Percentiles rank a stretch among this genome's conserved stretches.
phyloP scores from a whole-genome alignment of 805 yeast species.

The Candida sakaeoensis region DNA sequence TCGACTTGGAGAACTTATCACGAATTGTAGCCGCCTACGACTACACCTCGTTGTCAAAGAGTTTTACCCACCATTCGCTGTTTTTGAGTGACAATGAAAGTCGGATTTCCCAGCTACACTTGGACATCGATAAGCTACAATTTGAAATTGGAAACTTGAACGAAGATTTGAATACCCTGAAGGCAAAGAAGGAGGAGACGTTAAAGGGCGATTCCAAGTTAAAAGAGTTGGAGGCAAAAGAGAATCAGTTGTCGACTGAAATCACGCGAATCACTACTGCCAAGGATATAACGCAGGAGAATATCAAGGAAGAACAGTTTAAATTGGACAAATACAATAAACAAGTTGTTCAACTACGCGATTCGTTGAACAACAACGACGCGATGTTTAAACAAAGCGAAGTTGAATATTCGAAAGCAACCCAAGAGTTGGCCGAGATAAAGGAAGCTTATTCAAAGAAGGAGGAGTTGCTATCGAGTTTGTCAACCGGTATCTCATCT shows the following conservation, averaged over 20 bases:
- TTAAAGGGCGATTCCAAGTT: constrained; percentile 56
- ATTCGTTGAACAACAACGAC: constrained; percentile 30
- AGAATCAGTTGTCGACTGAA: constrained; percentile 55
- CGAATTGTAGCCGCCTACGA: constrained; percentile 77
- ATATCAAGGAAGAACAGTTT: constrained; percentile 49
- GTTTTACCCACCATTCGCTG: constrained; percentile 42
- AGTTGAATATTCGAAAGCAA: constrained; percentile 41
- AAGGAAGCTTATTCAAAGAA: constrained; percentile 52
- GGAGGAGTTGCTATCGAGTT: constrained; percentile 75
- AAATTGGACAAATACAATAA: constrained; percentile 29
- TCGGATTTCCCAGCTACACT: constrained; percentile 38
- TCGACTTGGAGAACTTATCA: constrained; percentile 71
- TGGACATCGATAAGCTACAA: constrained; percentile 42
- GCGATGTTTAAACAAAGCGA: constrained; percentile 41
- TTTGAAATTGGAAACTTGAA: constrained; percentile 57
- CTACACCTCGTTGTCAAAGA: constrained; percentile 42
- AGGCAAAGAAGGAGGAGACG: constrained; percentile 52
- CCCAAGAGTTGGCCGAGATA: constrained; percentile 39
- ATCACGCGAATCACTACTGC: constrained; percentile 68
- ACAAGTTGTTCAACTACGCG: constrained; percentile 31
- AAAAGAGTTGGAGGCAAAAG: constrained; percentile 55
- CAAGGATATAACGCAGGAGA: constrained; percentile 54
- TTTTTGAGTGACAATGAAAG: constrained; percentile 39
- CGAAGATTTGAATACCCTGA: constrained; percentile 56
- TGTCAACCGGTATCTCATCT: constrained; percentile 87